phyloP scores from a whole-genome alignment of 768 basidiomycete genomes.

The Imleria badia region DNA sequence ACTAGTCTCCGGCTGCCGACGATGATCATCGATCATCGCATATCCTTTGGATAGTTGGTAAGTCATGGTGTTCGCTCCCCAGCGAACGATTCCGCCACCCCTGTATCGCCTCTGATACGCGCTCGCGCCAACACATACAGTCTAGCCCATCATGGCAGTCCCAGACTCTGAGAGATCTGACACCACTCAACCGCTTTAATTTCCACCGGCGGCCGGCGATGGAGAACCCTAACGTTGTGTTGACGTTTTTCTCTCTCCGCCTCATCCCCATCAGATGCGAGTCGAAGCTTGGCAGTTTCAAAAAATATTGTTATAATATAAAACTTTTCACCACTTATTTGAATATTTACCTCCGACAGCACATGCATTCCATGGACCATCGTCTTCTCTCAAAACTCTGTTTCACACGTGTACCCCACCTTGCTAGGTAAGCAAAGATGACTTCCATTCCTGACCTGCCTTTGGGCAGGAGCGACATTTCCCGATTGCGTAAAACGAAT shows the following conservation, averaged over 20 bases:
- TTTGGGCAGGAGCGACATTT: constrained; percentile 4
- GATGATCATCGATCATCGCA: neutral
- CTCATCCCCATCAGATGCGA: constrained; percentile 7
- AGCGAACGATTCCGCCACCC: neutral
- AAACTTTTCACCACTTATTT: neutral
- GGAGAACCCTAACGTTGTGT: neutral
- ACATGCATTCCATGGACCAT: neutral
- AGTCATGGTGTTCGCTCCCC: neutral
- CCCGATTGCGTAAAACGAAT: neutral
- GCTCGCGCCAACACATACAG: neutral
- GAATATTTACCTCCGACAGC: neutral
- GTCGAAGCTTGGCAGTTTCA: constrained; percentile 7
- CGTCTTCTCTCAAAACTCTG: constrained; percentile 1
- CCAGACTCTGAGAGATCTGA: neutral
- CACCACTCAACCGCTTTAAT: neutral
- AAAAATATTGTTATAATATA: neutral
- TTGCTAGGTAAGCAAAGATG: neutral
- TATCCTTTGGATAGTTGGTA: neutral
- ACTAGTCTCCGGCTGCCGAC: neutral
- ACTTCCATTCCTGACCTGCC: neutral
- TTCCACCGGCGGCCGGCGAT: constrained; percentile 1
- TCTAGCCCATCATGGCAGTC: neutral
- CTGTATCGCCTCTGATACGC: neutral
- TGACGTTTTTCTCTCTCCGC: constrained; percentile 2
- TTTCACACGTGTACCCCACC: neutral